Base-by-base conservation (phyloP, 140 eudicot species). In the Flaveria floridana region DNA sequence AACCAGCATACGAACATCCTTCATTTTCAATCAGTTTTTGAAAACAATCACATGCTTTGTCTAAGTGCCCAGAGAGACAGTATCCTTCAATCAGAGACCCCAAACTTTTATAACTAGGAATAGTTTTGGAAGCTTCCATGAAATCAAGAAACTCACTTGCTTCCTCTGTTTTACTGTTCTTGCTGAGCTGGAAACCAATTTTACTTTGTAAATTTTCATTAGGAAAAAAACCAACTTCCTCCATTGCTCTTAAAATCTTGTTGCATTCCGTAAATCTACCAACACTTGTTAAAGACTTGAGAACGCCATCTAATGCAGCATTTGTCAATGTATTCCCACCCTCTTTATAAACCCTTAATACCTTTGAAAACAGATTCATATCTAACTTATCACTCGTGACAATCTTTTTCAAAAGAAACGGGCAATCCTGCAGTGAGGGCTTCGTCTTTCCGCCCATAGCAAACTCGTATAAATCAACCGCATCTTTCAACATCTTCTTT, bases 261-360 rank as follows among this genome's bases (percentile, higher is more conserved):
- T 74, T 84, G 79, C 87, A 87, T 61, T 87, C 92, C 2, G 59
- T 80, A 19, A 76, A 71, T 65, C 91, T 82, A 19, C 89, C 89
- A 64, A 88, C 93, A 74, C 98, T 92, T 4, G 85, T 87, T 74
- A 92, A 79, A 57, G 98, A 89, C 74, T 87, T 92, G 58, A 89
- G 83, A 79, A 86, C 83, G 0, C 90, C 58, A 82, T 92, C 83
- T 42, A 87, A 41, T 4, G 58, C 77, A 48, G 79, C 70, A 79
- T 82, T 76, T 2, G 82, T 80, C 69, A 89, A 52, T 6, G 39
- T 76, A 61, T 84, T 75, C 10, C 92, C 96, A 68, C 83, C 77
- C 20, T 84, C 92, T 50, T 77, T 84, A 80, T 77, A 84, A 64
- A 79, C 39, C 67, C 57, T 82, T 21, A 89, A 80, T 10, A 89